These are phyloP conservation scores for Pisolithus thermaeus DNA, from an alignment of 1,284 basidiomycete genomes.

Conservation along the genomic window DNA sequence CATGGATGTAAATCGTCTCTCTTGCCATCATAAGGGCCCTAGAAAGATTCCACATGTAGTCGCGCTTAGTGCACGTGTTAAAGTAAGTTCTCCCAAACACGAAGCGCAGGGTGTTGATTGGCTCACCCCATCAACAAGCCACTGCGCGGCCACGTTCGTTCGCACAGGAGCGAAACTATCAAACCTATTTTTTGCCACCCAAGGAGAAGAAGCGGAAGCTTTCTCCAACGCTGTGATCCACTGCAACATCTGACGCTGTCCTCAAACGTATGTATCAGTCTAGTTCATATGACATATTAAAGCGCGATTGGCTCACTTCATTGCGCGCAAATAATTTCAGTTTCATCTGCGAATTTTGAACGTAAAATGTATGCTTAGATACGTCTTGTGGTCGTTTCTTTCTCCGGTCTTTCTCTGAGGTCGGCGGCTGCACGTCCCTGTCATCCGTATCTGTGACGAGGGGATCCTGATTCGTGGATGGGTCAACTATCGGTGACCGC, in stretches of 20 bases:
- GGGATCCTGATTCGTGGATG: slow-evolving; percentile 67
- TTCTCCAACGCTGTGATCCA: slow-evolving; percentile 93
- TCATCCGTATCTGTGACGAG: slow-evolving; percentile 28
- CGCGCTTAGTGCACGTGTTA: slow-evolving; percentile 49
- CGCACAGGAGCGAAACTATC: slow-evolving; percentile 94
- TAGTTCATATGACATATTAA: slow-evolving; percentile 2
- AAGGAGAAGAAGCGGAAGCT: slow-evolving; percentile 74
- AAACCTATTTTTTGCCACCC: slow-evolving; percentile 81
- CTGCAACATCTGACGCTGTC: slow-evolving; percentile 90
- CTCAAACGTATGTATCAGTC: slow-evolving; percentile 2
- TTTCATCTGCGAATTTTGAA: slow-evolving; percentile 86
- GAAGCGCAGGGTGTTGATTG: neutral
- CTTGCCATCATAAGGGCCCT: slow-evolving; percentile 88
- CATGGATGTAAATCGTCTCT: slow-evolving; percentile 89
- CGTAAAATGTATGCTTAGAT: slow-evolving; percentile 91
- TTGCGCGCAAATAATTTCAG: slow-evolving; percentile 87
- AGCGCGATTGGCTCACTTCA: slow-evolving; percentile 46
- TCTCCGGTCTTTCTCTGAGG: slow-evolving; percentile 33
- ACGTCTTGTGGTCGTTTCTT: slow-evolving; percentile 49
- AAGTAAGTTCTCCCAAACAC: neutral
- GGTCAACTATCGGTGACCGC: slow-evolving; percentile 55
- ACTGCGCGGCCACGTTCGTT: slow-evolving; percentile 91
- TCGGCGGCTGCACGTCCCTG: slow-evolving; percentile 21
- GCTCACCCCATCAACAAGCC: slow-evolving; percentile 96
- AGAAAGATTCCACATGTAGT: slow-evolving; percentile 98